Evolutionary conservation across 495 filamentous ascomycete species (phyloP).

Genomic region (Sporormia fimetaria): DNA sequence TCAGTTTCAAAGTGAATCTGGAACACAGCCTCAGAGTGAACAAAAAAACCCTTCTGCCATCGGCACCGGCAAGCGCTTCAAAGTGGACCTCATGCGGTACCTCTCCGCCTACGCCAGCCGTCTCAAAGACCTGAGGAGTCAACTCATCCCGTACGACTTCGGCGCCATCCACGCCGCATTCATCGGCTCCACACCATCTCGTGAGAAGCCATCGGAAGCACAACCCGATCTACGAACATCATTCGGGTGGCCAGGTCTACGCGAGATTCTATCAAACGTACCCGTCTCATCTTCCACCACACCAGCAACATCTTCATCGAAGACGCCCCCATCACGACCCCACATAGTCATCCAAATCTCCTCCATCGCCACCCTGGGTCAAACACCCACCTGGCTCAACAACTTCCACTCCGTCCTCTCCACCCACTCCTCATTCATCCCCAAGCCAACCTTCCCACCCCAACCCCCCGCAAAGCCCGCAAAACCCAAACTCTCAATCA

Average conservation of each 20-base stretch:
- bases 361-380: constrained; percentile 70
- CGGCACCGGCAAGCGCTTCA: constrained; percentile 61
- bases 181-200: constrained; percentile 64
- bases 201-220: constrained; percentile 37
- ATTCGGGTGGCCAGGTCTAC: constrained; percentile 68
- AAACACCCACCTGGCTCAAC: constrained; percentile 62
- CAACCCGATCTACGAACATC: constrained; percentile 38
- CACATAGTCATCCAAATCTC: constrained; percentile 68
- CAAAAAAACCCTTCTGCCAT: constrained; percentile 19
- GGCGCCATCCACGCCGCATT: constrained; percentile 56
- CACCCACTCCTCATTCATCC: constrained; percentile 2
- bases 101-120: constrained; percentile 52
- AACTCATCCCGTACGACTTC: constrained; percentile 60
- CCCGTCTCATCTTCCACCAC: constrained; percentile 31
- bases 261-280: constrained; percentile 46
- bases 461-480: constrained; percentile 28
- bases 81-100: constrained; percentile 63
- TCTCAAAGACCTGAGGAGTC: constrained; percentile 38
- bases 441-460: neutral
- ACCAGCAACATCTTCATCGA: too few species aligned
- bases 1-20: constrained; percentile 1
- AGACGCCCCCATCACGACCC: constrained; percentile 26
- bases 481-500: constrained; percentile 40
- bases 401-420: constrained; percentile 47
- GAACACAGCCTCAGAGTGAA: neutral